A percentile compares a stretch with the other conserved stretches of the same genome.
Evolutionary conservation across 2,329 filamentous ascomycete genomes (phyloP).

Genomic region (Fusarium marasasianum): DNA sequence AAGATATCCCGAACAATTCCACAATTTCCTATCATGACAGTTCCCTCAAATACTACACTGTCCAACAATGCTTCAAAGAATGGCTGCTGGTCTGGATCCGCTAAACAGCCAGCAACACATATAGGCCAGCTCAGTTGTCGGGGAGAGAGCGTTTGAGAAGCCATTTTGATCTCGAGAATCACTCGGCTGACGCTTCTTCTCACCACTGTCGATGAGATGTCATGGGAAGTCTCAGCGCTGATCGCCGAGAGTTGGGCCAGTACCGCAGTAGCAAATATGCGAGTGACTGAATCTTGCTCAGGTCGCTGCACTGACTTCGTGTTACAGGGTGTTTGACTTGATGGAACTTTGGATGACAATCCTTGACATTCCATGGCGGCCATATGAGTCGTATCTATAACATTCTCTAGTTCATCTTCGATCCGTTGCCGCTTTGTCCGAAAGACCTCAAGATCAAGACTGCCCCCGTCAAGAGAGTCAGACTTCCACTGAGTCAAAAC

Average conservation of each 20-base stretch:
- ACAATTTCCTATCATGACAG: background rate
- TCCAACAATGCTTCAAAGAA: background rate
- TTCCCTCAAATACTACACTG: fast-evolving
- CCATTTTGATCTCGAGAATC: background rate
- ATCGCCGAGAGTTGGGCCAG: background rate
- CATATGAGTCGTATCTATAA: background rate
- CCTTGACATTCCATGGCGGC: background rate
- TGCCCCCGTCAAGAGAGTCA: fast-evolving
- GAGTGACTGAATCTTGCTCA: background rate
- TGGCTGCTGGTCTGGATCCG: background rate
- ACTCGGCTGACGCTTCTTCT: background rate
- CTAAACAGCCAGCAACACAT: background rate
- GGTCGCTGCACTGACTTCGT: no score
- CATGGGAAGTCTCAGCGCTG: fast-evolving
- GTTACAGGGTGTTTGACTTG: background rate
- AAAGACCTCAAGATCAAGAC: background rate
- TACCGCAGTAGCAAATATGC: background rate
- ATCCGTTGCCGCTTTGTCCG: fast-evolving
- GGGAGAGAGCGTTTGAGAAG: background rate
- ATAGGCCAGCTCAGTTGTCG: background rate
- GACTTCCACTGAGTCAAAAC: background rate
- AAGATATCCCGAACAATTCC: background rate
- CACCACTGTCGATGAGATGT: background rate
- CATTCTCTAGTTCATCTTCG: background rate
- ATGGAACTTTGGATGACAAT: fast-evolving